Percentiles rank a stretch among this genome's conserved stretches.
These are phyloP conservation scores for Nicotiana benthamiana DNA, from an alignment of 257 asterid genomes.

Conservation along the genomic window DNA sequence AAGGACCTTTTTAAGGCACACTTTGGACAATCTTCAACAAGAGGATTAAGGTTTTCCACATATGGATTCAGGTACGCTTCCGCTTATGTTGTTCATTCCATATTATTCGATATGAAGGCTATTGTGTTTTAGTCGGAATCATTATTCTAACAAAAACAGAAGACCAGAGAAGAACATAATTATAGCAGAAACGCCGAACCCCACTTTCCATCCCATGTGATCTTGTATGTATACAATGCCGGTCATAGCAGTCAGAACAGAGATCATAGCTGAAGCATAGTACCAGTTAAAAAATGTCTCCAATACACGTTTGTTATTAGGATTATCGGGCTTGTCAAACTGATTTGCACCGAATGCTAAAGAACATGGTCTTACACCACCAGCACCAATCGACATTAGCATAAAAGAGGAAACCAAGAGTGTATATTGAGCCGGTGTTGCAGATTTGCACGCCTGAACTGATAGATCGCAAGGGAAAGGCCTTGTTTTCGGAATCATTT, in stretches of 20 bases:
- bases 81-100: no score
- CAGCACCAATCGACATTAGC: conserved; percentile 60
- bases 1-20: no score
- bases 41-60: no score
- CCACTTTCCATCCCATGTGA: conserved; percentile 55
- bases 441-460: conserved; percentile 22
- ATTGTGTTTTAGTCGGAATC: no score
- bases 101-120: no score
- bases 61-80: no score
- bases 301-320: conserved; percentile 23
- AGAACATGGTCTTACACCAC: conserved; percentile 57
- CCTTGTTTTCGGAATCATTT: conserved; percentile 38
- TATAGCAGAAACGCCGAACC: conserved; percentile 53
- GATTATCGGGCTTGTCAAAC: conserved; percentile 26
- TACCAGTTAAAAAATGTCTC: conserved; percentile 63
- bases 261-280: conserved; percentile 39
- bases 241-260: conserved; percentile 45
- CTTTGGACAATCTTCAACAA: no score
- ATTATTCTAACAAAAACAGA: no score
- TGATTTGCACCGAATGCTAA: conserved; percentile 78
- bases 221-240: conserved; percentile 59
- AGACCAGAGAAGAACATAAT: conserved; percentile 46
- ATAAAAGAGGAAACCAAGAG: conserved; percentile 38
- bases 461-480: conserved; percentile 32
- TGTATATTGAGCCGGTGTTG: conserved; percentile 33